Base-by-base conservation (phyloP, 2,329 filamentous ascomycete species). In the Neofusicoccum sp. region DNA sequence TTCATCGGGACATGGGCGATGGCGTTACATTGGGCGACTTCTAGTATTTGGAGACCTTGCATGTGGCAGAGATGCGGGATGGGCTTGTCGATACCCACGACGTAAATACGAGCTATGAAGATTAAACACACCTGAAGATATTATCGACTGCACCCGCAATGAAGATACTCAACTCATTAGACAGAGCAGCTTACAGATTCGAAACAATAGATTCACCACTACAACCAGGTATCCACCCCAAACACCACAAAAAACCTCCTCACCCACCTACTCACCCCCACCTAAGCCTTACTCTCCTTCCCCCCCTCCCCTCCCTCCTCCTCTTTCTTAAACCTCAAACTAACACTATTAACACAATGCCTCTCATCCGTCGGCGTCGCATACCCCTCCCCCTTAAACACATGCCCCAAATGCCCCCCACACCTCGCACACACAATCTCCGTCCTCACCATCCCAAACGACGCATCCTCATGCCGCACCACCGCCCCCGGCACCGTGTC, bases 351-450 rank as follows among this genome's bases (percentile, higher is more conserved):
- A 62, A 99, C 95, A 72, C 95, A 99, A 79, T 99, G 95, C 63
- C 95, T 84, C 85, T 99, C 95, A 74, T 99, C 89, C 20, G 93
- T 98, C 4, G 95, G 92, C 24, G 89, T 96, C 7, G 82, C 71
- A 71, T 88, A 93, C 20, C 90, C 89, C 76, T 96, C 91, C 11
- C 91, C 91, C 80, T 95, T 93, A 75, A 96, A 96, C 14, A 96
- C 91, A 80, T 96, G 91, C 28, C 91, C 91, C 63, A 96, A 74
- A 76, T 96, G 91, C 1, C 95, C 95, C 26, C 95, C 96, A 72
- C 95, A 99, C 74, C 96, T 96, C 65, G 86, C 85, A 77, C 95
- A 99, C 7, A 96, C 88, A 70, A 99, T 99, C 80, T 99, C 95
- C 12, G 87, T 97, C 66, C 95, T 82, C 71, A 82, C 73, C 90